Evolutionary conservation across 345 rosid genomes (phyloP).

Genomic region (Physaria fendleri): DNA sequence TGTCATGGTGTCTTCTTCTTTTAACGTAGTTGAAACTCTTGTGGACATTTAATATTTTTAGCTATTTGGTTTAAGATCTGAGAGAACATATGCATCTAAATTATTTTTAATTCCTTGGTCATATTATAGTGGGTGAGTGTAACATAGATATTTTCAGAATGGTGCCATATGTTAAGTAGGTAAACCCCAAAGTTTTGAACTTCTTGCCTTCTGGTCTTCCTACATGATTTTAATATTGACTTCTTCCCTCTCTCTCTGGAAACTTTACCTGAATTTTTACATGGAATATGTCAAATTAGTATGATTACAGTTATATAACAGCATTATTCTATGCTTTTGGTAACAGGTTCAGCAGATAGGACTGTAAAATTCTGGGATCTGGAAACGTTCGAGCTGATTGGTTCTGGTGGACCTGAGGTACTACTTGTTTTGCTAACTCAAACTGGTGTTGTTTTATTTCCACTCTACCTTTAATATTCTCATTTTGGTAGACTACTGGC

Average conservation of each 20-base stretch:
- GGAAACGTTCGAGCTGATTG: conserved; percentile 93
- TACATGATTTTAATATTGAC: background rate
- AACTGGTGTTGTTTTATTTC: conserved; percentile 2
- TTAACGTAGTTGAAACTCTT: background rate
- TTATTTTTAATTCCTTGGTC: background rate
- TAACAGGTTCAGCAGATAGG: conserved; percentile 88
- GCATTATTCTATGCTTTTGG: conserved; percentile 7
- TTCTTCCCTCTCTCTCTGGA: background rate
- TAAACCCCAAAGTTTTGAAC: background rate
- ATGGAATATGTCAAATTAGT: background rate
- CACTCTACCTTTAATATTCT: background rate
- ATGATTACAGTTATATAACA: background rate
- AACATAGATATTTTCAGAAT: background rate
- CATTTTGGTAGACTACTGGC: conserved; percentile 59
- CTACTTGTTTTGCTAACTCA: conserved; percentile 2
- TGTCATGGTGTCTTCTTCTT: background rate
- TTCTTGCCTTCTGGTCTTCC: background rate
- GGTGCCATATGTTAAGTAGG: conserved; percentile 1
- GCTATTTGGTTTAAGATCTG: too few species aligned
- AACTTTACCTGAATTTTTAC: background rate
- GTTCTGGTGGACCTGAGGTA: conserved; percentile 97
- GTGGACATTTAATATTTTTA: background rate
- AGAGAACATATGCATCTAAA: background rate
- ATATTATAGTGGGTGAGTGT: background rate
- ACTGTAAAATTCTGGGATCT: conserved; percentile 99